A percentile compares a stretch with the other conserved stretches of the same genome.
Conservation (phyloP, 768 basidiomycete genomes). For the Pulveroboletus sp. region DNA sequence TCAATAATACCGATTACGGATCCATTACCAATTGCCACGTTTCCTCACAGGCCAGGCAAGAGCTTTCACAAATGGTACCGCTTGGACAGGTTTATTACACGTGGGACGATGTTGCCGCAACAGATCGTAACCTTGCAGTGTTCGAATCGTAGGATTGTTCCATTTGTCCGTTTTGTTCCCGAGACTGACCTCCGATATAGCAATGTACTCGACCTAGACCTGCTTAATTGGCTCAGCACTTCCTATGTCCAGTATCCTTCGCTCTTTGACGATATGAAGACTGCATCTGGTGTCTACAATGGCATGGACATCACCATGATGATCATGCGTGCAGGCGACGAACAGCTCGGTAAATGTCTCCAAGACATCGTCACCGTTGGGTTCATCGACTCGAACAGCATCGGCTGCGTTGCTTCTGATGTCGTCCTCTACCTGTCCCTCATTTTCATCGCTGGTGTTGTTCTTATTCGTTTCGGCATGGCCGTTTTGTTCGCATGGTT, state of each 20-base stretch:
- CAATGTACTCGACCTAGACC: constrained; percentile 80
- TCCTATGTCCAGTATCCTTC: constrained; percentile 81
- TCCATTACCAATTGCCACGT: constrained; percentile 71
- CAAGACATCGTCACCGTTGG: constrained; percentile 86
- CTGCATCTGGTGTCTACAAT: constrained; percentile 67
- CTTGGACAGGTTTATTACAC: constrained; percentile 91
- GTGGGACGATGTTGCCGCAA: constrained; percentile 79
- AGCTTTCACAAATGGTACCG: constrained; percentile 48
- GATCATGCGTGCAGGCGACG: constrained; percentile 70
- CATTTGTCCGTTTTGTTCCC: not conserved
- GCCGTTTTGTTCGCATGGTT: constrained; percentile 98
- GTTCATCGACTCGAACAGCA: constrained; percentile 90
- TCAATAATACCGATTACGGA: constrained; percentile 70
- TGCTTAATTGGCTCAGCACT: constrained; percentile 81
- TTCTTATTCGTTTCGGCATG: constrained; percentile 92
- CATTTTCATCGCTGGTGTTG: constrained; percentile 96
- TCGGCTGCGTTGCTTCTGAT: constrained; percentile 94
- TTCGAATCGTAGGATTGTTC: constrained; percentile 76
- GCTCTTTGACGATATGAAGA: constrained; percentile 77
- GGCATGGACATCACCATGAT: constrained; percentile 87
- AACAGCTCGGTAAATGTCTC: constrained; percentile 72
- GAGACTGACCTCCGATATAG: constrained; percentile 39
- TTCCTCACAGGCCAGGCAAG: constrained; percentile 46
- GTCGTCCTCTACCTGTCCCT: constrained; percentile 95
- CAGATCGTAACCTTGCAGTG: constrained; percentile 82